Base-by-base conservation (phyloP, 495 filamentous ascomycete genomes). In the Lasiosphaeria miniovina region DNA sequence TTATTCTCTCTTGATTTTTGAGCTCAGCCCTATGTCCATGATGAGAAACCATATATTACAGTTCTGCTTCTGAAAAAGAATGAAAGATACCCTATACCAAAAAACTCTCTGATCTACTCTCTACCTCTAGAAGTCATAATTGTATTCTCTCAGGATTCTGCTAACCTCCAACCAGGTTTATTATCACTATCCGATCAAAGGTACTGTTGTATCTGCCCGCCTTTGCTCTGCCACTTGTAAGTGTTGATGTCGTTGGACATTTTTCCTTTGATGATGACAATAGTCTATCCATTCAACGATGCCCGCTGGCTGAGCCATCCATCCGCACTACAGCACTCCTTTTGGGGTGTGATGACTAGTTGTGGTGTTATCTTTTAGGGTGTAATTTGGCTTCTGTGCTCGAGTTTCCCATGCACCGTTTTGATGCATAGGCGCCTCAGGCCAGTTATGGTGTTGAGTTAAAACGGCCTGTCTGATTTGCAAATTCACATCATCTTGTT, bases 261-360 rank as follows among this genome's bases (percentile, higher is more conserved):
- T 60, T 54, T 38, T 55, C 51, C 52, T 51, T 59, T 79, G 74
- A 89, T 89, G 93, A 98, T 96, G 92, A 96, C 85, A 89, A 84
- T 80, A 93, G 93, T 91, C 87, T 89, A 98, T 98, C 93, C 93
- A 98, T 98, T 98, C 93, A 88, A 95, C 84, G 90, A 97, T 74
- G 72, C 81, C 76, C 84, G 77, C 77, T 72, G 65, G 77, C 89
- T 88, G 82, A 90, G 82, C 79, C 83, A 86, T 84, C 82, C 86
- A 90, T 82, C 84, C 87, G 69, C 80, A 95, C 90, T 87, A 77
- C 83, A 93, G 87, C 61, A 68, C 71, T 65, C 68, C 71, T 75
- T 71, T 67, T 24, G 24, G 70, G 74, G 36, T 66, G 79, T 80
- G 80, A 95, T 82, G 90, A 95, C 81, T 68, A 85, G 91, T 94